These are phyloP conservation scores for Cyamopsis tetragonoloba DNA, from an alignment of 306 rosid genomes.

Conservation along the genomic window DNA sequence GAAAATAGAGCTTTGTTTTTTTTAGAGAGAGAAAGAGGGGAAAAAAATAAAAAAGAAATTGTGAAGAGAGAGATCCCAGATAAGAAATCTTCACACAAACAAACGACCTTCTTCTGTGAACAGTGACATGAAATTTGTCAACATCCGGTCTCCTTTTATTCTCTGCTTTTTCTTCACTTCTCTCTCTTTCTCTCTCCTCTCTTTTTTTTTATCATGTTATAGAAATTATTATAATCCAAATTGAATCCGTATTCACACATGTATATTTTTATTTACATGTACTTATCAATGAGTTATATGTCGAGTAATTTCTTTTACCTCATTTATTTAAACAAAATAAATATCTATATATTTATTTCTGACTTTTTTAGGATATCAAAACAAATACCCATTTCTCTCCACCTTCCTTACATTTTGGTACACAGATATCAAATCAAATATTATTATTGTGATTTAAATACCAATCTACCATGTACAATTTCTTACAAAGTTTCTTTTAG, in stretches of 20 bases:
- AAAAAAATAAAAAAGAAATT: neutral
- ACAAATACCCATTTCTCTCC: conserved; percentile 65
- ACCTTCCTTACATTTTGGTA: conserved; percentile 57
- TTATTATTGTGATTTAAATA: too few species aligned
- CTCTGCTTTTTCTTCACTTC: conserved; percentile 84
- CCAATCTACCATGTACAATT: too few species aligned
- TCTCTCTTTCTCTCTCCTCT: conserved; percentile 35
- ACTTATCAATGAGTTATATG: too few species aligned
- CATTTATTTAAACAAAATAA: conserved; percentile 14
- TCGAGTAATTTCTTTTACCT: too few species aligned
- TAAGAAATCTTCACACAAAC: conserved; percentile 93
- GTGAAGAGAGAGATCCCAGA: conserved; percentile 82
- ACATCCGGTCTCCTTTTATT: conserved; percentile 99
- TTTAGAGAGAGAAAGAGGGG: conserved; percentile 32
- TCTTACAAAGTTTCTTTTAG: too few species aligned
- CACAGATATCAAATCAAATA: conserved; percentile 35
- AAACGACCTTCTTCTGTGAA: conserved; percentile 98
- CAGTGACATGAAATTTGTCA: conserved; percentile 99
- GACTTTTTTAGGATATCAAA: conserved; percentile 44
- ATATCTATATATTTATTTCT: conserved; percentile 21
- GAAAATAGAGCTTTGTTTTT: conserved; percentile 13
- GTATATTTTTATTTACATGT: too few species aligned
- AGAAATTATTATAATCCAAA: too few species aligned
- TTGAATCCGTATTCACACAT: too few species aligned
- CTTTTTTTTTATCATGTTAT: too few species aligned